Conservation (phyloP, 2,329 filamentous ascomycete genomes). For the Fusarium chaquense region DNA sequence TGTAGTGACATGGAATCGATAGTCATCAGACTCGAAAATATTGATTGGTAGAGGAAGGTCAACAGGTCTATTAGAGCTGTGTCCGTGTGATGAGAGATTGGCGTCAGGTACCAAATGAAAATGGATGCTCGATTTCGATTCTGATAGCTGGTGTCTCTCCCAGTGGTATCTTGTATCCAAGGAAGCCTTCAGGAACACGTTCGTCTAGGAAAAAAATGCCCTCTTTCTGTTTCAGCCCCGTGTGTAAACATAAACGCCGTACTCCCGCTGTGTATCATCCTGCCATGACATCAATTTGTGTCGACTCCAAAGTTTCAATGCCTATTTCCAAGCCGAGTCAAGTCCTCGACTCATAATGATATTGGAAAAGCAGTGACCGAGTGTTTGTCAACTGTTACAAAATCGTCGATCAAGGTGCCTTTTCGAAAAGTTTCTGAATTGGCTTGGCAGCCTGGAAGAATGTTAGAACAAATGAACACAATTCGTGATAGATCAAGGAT, state of each 20-base stretch:
- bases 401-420: constrained; percentile 62
- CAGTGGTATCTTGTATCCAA: constrained; percentile 3
- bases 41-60: neutral
- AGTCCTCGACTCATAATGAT: neutral
- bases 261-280: constrained; percentile 9
- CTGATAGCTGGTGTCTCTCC: neutral
- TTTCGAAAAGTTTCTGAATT: constrained; percentile 80
- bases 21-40: neutral
- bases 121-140: neutral
- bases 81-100: neutral
- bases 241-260: constrained; percentile 22
- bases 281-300: neutral
- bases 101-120: neutral
- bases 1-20: neutral
- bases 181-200: neutral
- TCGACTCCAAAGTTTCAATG: neutral
- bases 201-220: too few relatives aligned
- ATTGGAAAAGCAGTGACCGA: neutral
- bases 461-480: constrained; percentile 30
- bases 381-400: neutral
- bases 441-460: constrained; percentile 80
- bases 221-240: neutral
- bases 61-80: neutral
- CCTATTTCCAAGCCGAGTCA: too few relatives aligned
- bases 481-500: neutral